Evolutionary conservation across 2,329 filamentous ascomycete species (phyloP), one percentile per base, ranked within the genome.

Genomic region (Chrysoporthe deuterocubensis): DNA sequence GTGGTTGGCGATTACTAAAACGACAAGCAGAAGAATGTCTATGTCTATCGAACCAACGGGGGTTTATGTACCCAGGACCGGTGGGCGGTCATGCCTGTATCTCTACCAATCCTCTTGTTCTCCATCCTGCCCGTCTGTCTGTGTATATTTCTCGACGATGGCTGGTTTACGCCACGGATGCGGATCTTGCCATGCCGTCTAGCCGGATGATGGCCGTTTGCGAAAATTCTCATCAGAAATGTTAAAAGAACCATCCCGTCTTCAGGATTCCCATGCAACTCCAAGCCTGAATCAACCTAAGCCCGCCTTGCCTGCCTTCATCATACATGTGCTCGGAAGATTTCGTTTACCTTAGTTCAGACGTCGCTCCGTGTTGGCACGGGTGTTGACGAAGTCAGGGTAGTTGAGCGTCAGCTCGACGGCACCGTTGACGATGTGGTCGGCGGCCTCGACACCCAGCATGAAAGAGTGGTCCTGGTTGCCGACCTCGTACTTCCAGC

Each of bases 401-500:
- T 97, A 96, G 87, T 97, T 97, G 78, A 97, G 88, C 43, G 94
- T 97, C 76, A 97, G 84, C 86, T 97, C 94, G 58, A 94, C 92
- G 48, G 92, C 90, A 73, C 94, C 94, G 80, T 91, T 94, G 81
- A 94, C 88, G 77, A 97, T 93, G 83, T 93, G 89, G 83, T 97
- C 94, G 50, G 89, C 94, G 61, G 94, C 94, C 83, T 97, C 94
- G 26, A 97, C 94, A 78, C 94, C 94, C 71, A 97, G 85, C 94
- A 97, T 97, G 82, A 97, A 97, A 37, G 92, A 95, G 87, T 97
- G 94, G 82, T 97, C 94, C 86, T 97, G 94, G 87, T 97, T 97
- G 77, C 93, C 94, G 73, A 89, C 81, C 83, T 99, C 96, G 84
- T 99, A 99, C 78, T 93, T 88, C 96, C 96, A 99, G 85, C 91